A percentile compares a stretch with the other conserved stretches of the same genome.
These are phyloP conservation scores for Spizellomyces sp. DNA, from an alignment of 192 early-diverging fungal genomes.

Conservation along the genomic window DNA sequence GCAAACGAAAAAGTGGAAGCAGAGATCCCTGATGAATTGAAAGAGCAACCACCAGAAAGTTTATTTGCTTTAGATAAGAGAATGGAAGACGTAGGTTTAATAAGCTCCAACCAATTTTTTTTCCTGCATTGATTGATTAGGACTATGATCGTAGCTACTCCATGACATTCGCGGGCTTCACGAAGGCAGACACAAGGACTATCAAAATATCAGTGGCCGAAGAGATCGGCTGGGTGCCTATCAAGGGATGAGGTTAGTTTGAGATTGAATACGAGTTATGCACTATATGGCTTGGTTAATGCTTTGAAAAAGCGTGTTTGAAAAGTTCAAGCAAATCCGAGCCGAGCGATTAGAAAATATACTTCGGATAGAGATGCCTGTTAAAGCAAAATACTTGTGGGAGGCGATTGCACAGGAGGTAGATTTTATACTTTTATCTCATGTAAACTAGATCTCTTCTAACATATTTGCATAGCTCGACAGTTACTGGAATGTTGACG, in stretches of 20 bases:
- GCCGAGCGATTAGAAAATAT: slow-evolving; percentile 40
- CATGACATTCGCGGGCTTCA: slow-evolving; percentile 43
- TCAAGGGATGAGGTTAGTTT: slow-evolving; percentile 31
- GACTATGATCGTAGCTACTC: slow-evolving; percentile 37
- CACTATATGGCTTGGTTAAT: neutral
- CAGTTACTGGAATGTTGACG: slow-evolving; percentile 50
- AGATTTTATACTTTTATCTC: neutral
- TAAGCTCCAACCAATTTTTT: no score
- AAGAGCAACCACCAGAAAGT: slow-evolving; percentile 47
- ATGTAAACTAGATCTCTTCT: neutral
- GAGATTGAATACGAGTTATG: neutral
- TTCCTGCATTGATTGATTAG: neutral
- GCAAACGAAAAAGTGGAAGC: slow-evolving; percentile 38
- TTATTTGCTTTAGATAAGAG: slow-evolving; percentile 47
- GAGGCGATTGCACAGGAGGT: slow-evolving; percentile 43
- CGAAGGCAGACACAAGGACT: slow-evolving; percentile 49
- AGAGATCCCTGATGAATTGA: slow-evolving; percentile 52
- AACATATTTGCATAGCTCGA: neutral
- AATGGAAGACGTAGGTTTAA: slow-evolving; percentile 48
- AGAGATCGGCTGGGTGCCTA: slow-evolving; percentile 43
- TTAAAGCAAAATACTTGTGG: slow-evolving; percentile 6
- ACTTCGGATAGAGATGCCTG: slow-evolving; percentile 39
- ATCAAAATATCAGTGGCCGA: slow-evolving; percentile 43
- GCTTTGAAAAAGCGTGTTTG: slow-evolving; percentile 37
- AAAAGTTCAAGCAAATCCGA: slow-evolving; percentile 45